phyloP scores from a whole-genome alignment of 805 yeast genomes.

The Teunomyces stri region DNA sequence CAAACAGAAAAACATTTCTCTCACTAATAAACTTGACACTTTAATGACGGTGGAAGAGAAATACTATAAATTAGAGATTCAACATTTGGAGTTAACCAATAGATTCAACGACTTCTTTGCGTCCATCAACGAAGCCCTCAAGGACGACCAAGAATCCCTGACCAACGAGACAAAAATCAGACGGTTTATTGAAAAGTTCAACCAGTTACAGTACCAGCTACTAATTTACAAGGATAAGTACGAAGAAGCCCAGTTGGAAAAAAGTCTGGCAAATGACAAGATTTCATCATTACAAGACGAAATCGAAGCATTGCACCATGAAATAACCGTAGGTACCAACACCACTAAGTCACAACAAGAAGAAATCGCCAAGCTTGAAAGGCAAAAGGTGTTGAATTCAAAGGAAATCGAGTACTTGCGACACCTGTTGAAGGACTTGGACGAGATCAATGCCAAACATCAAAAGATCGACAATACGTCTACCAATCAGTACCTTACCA shows the following conservation, averaged over 20 bases:
- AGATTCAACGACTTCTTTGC: slow-evolving; percentile 48
- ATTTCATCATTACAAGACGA: not conserved
- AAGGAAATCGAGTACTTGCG: slow-evolving; percentile 61
- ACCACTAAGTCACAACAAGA: slow-evolving; percentile 12
- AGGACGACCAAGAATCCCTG: slow-evolving; percentile 12
- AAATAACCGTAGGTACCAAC: slow-evolving; percentile 11
- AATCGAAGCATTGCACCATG: slow-evolving; percentile 12
- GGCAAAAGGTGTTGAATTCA: slow-evolving; percentile 49
- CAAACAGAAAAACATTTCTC: slow-evolving; percentile 50
- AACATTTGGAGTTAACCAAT: slow-evolving; percentile 46
- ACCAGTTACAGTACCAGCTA: slow-evolving; percentile 28
- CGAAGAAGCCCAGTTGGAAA: slow-evolving; percentile 15
- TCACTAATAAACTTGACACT: slow-evolving; percentile 36
- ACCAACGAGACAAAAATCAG: slow-evolving; percentile 15
- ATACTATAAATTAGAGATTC: slow-evolving; percentile 48
- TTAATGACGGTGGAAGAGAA: slow-evolving; percentile 45
- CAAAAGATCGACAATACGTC: slow-evolving; percentile 21
- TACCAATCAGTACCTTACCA: slow-evolving; percentile 35
- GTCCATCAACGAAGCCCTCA: slow-evolving; percentile 30
- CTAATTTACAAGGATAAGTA: slow-evolving; percentile 38
- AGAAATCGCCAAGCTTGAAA: slow-evolving; percentile 40
- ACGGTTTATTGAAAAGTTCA: slow-evolving; percentile 34
- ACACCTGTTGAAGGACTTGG: slow-evolving; percentile 52
- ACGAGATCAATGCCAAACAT: slow-evolving; percentile 23
- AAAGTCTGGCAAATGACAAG: slow-evolving; percentile 5